These are phyloP conservation scores for Fraxinus floribunda DNA, from an alignment of 305 asterid species.

Conservation along the genomic window DNA sequence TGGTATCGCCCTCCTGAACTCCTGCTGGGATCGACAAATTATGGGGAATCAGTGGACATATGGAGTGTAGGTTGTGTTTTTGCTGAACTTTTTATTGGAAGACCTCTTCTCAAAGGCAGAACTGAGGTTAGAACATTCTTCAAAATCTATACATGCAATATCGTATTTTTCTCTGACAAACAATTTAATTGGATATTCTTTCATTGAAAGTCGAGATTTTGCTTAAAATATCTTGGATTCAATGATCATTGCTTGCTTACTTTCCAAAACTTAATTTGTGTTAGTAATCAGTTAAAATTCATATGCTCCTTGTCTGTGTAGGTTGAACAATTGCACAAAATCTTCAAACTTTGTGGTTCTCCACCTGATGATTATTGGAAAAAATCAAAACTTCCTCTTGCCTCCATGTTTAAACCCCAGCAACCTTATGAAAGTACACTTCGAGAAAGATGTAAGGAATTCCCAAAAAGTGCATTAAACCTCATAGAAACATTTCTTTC, in stretches of 20 bases:
- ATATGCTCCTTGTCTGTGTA: constrained; percentile 20
- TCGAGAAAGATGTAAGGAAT: constrained; percentile 74
- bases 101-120: constrained; percentile 84
- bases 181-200: background rate
- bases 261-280: background rate
- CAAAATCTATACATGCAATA: background rate
- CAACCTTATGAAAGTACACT: constrained; percentile 73
- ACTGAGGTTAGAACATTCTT: constrained; percentile 57
- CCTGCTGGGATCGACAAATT: constrained; percentile 73
- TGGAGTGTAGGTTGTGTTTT: constrained; percentile 96
- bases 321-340: constrained; percentile 95
- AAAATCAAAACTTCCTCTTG: constrained; percentile 68
- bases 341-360: constrained; percentile 82
- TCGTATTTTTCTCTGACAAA: no score
- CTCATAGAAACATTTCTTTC: constrained; percentile 71
- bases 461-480: constrained; percentile 66
- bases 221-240: background rate
- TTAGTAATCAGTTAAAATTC: background rate
- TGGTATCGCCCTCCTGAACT: constrained; percentile 97
- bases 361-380: constrained; percentile 87
- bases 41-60: constrained; percentile 66
- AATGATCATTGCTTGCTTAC: background rate
- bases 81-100: constrained; percentile 79
- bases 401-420: constrained; percentile 83
- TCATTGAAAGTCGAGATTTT: background rate